Percentiles rank a stretch among this genome's conserved stretches.
Conservation (phyloP, 1,284 basidiomycete species). For the Erythrobasidium hasegawianum region DNA sequence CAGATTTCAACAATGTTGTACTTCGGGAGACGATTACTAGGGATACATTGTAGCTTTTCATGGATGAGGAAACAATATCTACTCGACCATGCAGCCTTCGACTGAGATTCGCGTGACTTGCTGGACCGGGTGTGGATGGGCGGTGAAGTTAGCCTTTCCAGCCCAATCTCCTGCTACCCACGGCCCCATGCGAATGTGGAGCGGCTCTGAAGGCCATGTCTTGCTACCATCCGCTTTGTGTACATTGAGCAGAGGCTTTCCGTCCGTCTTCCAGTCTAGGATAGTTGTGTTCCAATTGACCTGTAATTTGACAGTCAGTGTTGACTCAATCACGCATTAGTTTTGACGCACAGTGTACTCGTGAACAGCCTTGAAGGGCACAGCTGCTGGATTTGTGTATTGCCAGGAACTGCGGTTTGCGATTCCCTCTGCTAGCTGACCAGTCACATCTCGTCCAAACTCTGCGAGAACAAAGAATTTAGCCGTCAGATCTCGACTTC, state of each 20-base stretch:
- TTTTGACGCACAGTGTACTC: slow-evolving; percentile 1
- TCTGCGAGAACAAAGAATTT: neutral
- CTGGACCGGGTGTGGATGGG: slow-evolving; percentile 7
- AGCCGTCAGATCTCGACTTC: neutral
- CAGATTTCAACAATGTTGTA: no score
- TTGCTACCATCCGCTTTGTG: neutral
- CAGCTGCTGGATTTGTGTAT: slow-evolving; percentile 8
- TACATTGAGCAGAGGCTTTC: slow-evolving; percentile 5
- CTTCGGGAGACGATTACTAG: no score
- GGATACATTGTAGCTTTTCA: no score
- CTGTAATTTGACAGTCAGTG: neutral
- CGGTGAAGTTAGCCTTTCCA: slow-evolving; percentile 10
- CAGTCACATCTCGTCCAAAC: neutral
- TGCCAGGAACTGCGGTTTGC: slow-evolving; percentile 5
- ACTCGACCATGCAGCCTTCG: slow-evolving; percentile 16
- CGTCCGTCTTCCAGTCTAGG: slow-evolving; percentile 15
- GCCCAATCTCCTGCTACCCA: slow-evolving; percentile 28
- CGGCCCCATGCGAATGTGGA: slow-evolving; percentile 23
- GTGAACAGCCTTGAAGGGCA: slow-evolving; percentile 10
- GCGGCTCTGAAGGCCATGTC: slow-evolving; percentile 13
- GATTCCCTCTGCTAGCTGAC: neutral
- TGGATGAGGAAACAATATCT: neutral
- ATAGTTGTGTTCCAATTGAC: slow-evolving; percentile 6
- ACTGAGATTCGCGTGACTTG: slow-evolving; percentile 6
- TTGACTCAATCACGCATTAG: neutral